Evolutionary conservation across 1,139 yeast genomes (phyloP).

Genomic region (Suhomyces choctaworum): DNA sequence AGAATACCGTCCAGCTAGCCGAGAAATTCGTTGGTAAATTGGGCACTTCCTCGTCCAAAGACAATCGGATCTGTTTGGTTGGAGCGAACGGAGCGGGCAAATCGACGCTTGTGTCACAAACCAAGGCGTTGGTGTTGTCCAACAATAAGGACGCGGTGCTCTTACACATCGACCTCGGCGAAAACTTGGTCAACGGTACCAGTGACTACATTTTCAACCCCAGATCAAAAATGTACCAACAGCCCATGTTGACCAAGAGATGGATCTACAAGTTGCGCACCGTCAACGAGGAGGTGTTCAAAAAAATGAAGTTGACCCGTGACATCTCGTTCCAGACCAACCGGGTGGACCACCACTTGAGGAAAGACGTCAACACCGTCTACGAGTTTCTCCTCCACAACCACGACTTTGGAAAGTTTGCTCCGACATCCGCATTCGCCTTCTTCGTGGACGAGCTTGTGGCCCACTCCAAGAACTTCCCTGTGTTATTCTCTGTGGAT

Average conservation of each 20-base stretch:
- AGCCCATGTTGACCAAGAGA: constrained; percentile 75
- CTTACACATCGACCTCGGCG: constrained; percentile 67
- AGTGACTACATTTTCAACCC: constrained; percentile 64
- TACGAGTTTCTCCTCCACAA: constrained; percentile 39
- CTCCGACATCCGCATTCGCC: constrained; percentile 44
- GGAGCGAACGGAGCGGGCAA: constrained; percentile 86
- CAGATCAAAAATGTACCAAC: constrained; percentile 55
- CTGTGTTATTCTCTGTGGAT: constrained; percentile 74
- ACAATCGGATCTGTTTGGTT: constrained; percentile 56
- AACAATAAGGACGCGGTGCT: constrained; percentile 51
- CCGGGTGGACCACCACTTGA: constrained; percentile 37
- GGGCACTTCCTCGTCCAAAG: constrained; percentile 25
- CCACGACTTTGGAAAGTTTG: constrained; percentile 41
- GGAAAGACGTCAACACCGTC: constrained; percentile 45
- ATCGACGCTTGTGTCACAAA: constrained; percentile 70
- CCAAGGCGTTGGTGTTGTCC: constrained; percentile 58
- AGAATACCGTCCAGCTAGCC: constrained; percentile 31
- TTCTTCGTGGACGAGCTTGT: constrained; percentile 57
- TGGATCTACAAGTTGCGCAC: constrained; percentile 58
- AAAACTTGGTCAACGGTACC: constrained; percentile 66
- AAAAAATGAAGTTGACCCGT: constrained; percentile 49
- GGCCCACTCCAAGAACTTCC: constrained; percentile 44
- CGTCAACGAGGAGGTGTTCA: constrained; percentile 55
- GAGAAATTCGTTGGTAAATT: constrained; percentile 30
- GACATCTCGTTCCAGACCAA: constrained; percentile 39